These are phyloP conservation scores for Allium cepa DNA, from an alignment of 106 monocot genomes.

Conservation along the genomic window DNA sequence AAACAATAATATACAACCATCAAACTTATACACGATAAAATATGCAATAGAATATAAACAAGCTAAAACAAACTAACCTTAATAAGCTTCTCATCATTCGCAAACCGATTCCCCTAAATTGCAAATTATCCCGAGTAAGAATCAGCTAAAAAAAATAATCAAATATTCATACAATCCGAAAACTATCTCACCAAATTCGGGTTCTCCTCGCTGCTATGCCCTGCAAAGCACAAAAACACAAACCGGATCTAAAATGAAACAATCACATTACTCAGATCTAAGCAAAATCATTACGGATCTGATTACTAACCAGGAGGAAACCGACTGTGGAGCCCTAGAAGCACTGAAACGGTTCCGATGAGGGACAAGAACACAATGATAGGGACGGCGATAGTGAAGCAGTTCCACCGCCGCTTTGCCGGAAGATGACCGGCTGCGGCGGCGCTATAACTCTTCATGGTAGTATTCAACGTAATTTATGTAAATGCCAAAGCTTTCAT, in stretches of 20 bases:
- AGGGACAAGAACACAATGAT: conserved; percentile 42
- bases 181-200: conserved; percentile 19
- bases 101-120: conserved; percentile 5
- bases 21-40: background rate
- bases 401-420: conserved; percentile 51
- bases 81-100: too few species aligned
- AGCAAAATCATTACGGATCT: background rate
- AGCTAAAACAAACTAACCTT: background rate
- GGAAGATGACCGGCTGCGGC: conserved; percentile 31
- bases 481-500: too few species aligned
- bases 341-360: conserved; percentile 36
- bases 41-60: background rate
- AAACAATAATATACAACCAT: background rate
- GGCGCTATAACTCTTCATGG: conserved; percentile 23
- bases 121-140: conserved; percentile 14
- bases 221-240: conserved; percentile 17
- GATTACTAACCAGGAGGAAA: conserved; percentile 9
- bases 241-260: background rate
- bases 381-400: conserved; percentile 31
- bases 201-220: conserved; percentile 19
- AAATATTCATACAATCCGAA: background rate
- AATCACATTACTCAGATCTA: conserved; percentile 1
- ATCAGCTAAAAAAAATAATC: background rate
- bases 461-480: too few species aligned
- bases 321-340: conserved; percentile 33